Conservation (phyloP, 2,329 filamentous ascomycete genomes). For the Alternaria tenuissima region DNA sequence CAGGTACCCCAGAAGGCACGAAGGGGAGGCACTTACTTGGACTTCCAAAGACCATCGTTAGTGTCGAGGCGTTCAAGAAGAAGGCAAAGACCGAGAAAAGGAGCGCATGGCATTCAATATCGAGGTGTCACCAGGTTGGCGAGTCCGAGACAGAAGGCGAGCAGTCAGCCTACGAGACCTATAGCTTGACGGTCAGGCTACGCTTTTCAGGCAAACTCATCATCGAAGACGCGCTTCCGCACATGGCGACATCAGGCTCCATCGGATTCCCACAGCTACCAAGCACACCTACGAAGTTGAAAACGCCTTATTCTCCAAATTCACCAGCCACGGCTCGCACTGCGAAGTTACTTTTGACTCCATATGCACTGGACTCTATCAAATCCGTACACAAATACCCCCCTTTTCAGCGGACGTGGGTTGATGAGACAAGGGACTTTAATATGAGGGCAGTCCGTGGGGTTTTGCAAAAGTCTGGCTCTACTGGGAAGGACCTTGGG, state of each 20-base stretch:
- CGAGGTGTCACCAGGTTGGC: neutral
- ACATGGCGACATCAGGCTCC: neutral
- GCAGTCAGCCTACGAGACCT: slow-evolving; percentile 5
- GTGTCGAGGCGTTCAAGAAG: neutral
- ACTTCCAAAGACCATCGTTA: neutral
- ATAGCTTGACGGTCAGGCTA: slow-evolving; percentile 17
- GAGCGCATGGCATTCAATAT: slow-evolving; percentile 10
- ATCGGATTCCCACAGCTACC: neutral
- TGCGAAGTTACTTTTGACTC: neutral
- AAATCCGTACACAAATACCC: slow-evolving; percentile 1
- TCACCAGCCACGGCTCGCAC: neutral
- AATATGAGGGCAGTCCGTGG: slow-evolving; percentile 16
- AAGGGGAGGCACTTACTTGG: neutral
- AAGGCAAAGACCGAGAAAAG: neutral
- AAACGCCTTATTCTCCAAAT: neutral
- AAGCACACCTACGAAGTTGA: neutral
- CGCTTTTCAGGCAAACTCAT: slow-evolving; percentile 20
- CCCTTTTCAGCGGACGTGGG: slow-evolving; percentile 25
- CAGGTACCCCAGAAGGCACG: neutral
- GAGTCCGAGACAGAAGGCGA: neutral
- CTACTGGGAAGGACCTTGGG: neutral
- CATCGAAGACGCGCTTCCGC: slow-evolving; percentile 3
- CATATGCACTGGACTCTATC: neutral
- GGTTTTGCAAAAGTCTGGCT: neutral
- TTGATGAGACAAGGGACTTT: slow-evolving; percentile 31